Base-by-base conservation (phyloP, 331 rosid genomes). In the Rhamnella rubrinervis region DNA sequence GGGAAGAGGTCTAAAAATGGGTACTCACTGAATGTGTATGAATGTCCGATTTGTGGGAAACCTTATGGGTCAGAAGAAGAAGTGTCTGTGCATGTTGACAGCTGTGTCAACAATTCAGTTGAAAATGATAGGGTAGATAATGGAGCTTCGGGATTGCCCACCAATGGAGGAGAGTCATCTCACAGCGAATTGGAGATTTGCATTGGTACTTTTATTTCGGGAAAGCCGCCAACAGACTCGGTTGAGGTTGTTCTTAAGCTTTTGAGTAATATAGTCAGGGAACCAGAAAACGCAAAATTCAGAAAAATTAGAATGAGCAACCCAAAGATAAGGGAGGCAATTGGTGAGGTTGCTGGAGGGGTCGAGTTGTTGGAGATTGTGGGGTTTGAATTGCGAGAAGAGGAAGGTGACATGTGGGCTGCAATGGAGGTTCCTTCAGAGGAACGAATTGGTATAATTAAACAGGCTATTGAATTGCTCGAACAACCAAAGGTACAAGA, bases 341-440 rank as follows among this genome's bases (percentile, higher is more conserved):
- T 95, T 68, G 83, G 72, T 47, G 96, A 87, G 19, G 93, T 78
- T 64, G 77, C 63, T 0, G 97, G 99, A 9, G 99, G 97, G 50
- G 53, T 83, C 66, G 97, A 95, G 80, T 76, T 95, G 88, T 71
- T 95, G 80, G 82, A 89, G 62, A 75, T 78, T 65, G 75, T 89
- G 2, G 97, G 99, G 0, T 91, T 95, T 76, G 80, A 78, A 12
- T 82, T 89, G 55, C 76, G 26, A 76, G 96, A 90, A 46, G 97
- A 95, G 75, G 86, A 84, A 59, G 97, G 84, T 19, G 99, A 95
- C 59, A 87, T 87, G 71, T 95, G 96, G 96, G 96, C 92, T 0
- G 62, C 78, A 59, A 89, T 91, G 93, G 96, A 82, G 65, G 83
- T 82, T 66, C 97, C 96, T 49, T 31, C 50, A 0, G 82, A 77